Evolutionary conservation across 176 grass and related monocot species (phyloP), one percentile per base, ranked within the genome.

Genomic region (Puccinellia tenuiflora): DNA sequence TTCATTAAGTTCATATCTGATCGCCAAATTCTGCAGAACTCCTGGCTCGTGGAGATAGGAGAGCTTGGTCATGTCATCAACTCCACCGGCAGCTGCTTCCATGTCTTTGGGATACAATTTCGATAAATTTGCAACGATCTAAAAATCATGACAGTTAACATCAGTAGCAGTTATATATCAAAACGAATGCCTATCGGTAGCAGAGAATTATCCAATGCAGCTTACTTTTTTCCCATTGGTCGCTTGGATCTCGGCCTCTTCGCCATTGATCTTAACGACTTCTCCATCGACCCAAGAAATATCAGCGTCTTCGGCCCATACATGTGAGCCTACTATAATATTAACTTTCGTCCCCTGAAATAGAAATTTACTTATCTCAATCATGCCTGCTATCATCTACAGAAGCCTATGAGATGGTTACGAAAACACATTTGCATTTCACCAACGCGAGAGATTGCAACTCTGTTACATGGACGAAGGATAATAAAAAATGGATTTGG

Each of bases 1-100:
- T 92, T 99, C 96, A 86, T 96, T 99, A n/a, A 99, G 93, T 72
- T 96, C 91, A 50, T 96, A 99, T 99, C 96, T 93, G 15, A 79
- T 87, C 7, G 91, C 69, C 78, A 99, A 84, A 86, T 99, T 99
- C 87, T 94, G 85, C 38, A 99, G 71, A 73, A 99, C 96, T 85
- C 96, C 96, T 84, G 93, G 93, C 80, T 99, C 96, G 61, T 99
- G 96, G 62, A 99, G 90, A 75, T 99, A 99, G 30, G 96, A 99
- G 30, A 99, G 91, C 33, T 99, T 99, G 7, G 96, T 99, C 96
- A 99, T 99, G 70, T 99, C 96, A 90, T 99, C 96, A 68, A 99
- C 93, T 85, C 93, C 96, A 70, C 93, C 96, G 6, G 93, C 88
- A 74, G 96, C 89, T 51, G 93, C 96, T 84, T 99, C 96, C 83